Conservation (phyloP, 768 basidiomycete genomes). For the Leccinum fibrillosum region DNA sequence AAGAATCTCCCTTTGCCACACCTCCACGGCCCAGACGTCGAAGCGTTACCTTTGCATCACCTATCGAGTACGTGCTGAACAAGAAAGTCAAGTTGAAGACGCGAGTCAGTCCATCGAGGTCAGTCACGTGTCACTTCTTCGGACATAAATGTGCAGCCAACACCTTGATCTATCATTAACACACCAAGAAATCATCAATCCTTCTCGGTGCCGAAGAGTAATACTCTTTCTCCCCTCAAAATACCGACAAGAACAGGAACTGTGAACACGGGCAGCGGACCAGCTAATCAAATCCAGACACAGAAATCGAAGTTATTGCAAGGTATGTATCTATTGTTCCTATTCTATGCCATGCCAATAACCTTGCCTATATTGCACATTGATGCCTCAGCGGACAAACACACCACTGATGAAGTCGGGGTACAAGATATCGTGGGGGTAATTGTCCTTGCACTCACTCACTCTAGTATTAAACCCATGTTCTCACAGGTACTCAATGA, state of each 20-base stretch:
- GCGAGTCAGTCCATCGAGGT: slow-evolving; percentile 5
- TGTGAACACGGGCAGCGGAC: background rate
- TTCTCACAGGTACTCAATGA: slow-evolving; percentile 44
- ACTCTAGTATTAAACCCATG: background rate
- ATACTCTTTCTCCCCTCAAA: slow-evolving; percentile 18
- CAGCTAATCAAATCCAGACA: background rate
- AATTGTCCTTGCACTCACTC: slow-evolving; percentile 8
- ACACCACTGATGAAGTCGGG: slow-evolving; percentile 7
- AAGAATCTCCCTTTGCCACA: background rate
- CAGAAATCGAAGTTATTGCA: slow-evolving; percentile 5
- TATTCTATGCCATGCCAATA: background rate
- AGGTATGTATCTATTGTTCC: slow-evolving; percentile 1
- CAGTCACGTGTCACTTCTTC: background rate
- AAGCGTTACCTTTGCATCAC: slow-evolving; percentile 32
- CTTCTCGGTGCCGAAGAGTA: slow-evolving; percentile 2
- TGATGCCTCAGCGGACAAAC: slow-evolving; percentile 1
- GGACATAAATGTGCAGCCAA: background rate
- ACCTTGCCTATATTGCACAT: background rate
- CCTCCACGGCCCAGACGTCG: slow-evolving; percentile 13
- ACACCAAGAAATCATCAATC: background rate
- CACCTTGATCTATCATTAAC: background rate
- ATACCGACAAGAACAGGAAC: background rate
- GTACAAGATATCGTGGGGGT: slow-evolving; percentile 44
- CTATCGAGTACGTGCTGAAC: slow-evolving; percentile 14
- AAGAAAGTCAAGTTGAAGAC: background rate